These are phyloP conservation scores for Ajuga chamaepitys DNA, from an alignment of 257 asterid species.

Conservation along the genomic window DNA sequence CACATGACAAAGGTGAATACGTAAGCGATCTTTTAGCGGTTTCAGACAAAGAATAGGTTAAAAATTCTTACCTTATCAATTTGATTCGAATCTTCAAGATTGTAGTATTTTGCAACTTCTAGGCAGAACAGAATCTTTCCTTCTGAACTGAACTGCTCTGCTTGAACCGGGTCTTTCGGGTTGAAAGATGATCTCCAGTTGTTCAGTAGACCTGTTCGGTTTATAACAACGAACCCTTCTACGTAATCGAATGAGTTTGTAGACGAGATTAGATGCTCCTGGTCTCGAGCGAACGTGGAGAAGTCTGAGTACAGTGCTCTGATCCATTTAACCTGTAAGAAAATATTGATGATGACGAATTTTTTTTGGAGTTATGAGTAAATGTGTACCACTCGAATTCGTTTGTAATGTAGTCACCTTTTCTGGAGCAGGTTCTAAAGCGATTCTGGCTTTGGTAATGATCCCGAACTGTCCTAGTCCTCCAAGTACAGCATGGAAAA, in stretches of 20 bases:
- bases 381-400: too few species aligned
- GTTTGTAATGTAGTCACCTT: slow-evolving; percentile 29
- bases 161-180: slow-evolving; percentile 68
- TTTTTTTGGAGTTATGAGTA: too few species aligned
- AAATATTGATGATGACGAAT: background rate
- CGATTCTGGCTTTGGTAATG: slow-evolving; percentile 71
- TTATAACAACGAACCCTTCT: slow-evolving; percentile 78
- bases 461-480: slow-evolving; percentile 93
- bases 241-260: slow-evolving; percentile 55
- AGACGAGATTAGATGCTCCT: slow-evolving; percentile 65
- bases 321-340: slow-evolving; percentile 82
- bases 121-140: slow-evolving; percentile 77
- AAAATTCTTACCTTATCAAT: slow-evolving; percentile 39
- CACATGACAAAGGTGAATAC: slow-evolving; percentile 4
- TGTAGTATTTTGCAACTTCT: slow-evolving; percentile 75
- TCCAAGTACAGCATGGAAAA: slow-evolving; percentile 75
- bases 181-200: slow-evolving; percentile 86
- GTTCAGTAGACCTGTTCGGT: slow-evolving; percentile 66
- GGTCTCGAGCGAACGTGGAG: slow-evolving; percentile 55
- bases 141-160: slow-evolving; percentile 66
- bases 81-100: slow-evolving; percentile 35
- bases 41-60: background rate
- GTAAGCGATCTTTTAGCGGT: background rate
- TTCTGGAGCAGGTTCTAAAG: slow-evolving; percentile 67
- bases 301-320: slow-evolving; percentile 78